Evolutionary conservation across 345 rosid genomes (phyloP), one percentile per base, ranked within the genome.

Genomic region (Eucalyptus regnans): DNA sequence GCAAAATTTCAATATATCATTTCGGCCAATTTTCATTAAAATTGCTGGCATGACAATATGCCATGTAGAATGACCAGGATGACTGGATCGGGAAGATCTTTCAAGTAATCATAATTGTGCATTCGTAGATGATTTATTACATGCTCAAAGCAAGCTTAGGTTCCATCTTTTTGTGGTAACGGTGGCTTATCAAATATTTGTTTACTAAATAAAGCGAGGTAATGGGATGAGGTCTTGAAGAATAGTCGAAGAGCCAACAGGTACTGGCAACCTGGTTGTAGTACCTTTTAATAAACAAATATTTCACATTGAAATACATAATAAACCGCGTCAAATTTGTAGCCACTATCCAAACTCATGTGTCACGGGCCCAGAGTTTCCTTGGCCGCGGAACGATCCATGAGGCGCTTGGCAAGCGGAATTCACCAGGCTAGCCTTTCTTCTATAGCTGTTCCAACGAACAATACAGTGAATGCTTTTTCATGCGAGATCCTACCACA

Each of bases 41-140:
- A 37, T 37, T 1, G 7, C 2, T 71, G 0, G 12, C 4, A 1
- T 2, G 27, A 56, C 1, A 0, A 1, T 22, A 56, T 22, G 27
- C 12, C 2, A 52, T 8, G 0, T 52, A 52, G 2, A 52, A 20
- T 5, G 0, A 23, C 10, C 5, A 5, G 3, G 6, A 56, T 56
- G 62, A 23, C 2, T 56, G 62, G 62, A 56, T 10, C 3, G 1
- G 62, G 12, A 22, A 56, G 62, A 56, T 56, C 12, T 56, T 56
- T 9, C 6, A 9, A 23, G 29, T 23, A 22, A 56, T 56, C 11
- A 56, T 56, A 56, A 23, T 56, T 23, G 62, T 3, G 1, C 3
- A 56, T 23, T 56, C 6, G 12, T 9, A 4, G 2, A 56, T 56
- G 29, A 56, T 5, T 56, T 56, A 56, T 56, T 56, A 23, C 62